Base-by-base conservation (phyloP, 2,329 filamentous ascomycete species). In the Orbilia oligospora region DNA sequence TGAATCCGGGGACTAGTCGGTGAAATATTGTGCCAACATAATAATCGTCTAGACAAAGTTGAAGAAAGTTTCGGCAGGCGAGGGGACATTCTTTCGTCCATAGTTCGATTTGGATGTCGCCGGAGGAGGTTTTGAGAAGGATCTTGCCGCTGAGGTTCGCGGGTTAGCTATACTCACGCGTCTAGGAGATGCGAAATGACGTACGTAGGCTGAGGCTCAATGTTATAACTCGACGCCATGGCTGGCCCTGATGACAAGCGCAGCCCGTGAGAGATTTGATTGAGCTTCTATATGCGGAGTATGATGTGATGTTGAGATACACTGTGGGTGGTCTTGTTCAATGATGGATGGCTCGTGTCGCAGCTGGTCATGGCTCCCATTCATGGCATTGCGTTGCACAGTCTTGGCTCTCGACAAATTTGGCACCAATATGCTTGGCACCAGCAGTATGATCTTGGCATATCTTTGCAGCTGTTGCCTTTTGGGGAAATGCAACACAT, bases 11-110 rank as follows among this genome's bases (percentile, higher is more conserved):
- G 0, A 97, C 91, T 5, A 98, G 88, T 24, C 96, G 93, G 86
- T 99, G 96, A 86, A 99, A 99, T 80, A 96, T 91, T 0, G 94
- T 97, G 83, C 91, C 91, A 82, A 93, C 91, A 86, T 98, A 99
- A 87, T 98, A 98, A 81, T 94, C 94, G 84, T 99, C 94, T 81
- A 97, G 89, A 83, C 93, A 96, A 83, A 94, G 91, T 84, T 99
- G 96, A 44, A 99, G 88, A 85, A 99, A 99, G 86, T 97, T 98
- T 81, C 95, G 93, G 83, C 91, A 94, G 27, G 96, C 92, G 80
- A 97, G 88, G 8, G 96, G 96, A 0, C 93, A 92, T 85, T 99
- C 96, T 83, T 96, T 96, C 18, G 94, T 94, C 87, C 97, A 99
- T 72, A 99, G 90, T 85, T 97, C 93, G 85, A 99, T 89, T 44